phyloP scores from a whole-genome alignment of 176 grass and related monocot genomes.

The Otatea glauca region DNA sequence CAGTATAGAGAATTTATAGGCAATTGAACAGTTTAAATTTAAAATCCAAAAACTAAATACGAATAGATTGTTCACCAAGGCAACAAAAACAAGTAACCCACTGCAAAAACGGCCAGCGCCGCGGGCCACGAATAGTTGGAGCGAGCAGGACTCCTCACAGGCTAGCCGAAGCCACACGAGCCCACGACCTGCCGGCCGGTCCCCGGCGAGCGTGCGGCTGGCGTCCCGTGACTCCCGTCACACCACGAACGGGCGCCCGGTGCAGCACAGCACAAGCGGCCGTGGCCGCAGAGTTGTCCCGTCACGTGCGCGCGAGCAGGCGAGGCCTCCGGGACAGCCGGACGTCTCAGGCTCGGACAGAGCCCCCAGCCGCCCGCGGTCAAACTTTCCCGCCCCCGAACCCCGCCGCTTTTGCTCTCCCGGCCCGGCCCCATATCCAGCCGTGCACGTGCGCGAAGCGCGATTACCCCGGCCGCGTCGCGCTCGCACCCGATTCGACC shows the following conservation, averaged over 20 bases:
- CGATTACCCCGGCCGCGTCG: neutral
- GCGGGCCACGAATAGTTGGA: slow-evolving; percentile 16
- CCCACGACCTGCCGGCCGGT: neutral
- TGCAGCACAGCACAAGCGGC: neutral
- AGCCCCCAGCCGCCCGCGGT: neutral
- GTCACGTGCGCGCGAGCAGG: neutral
- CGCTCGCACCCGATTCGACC: neutral
- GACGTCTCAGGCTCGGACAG: neutral
- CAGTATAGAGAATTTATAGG: neutral
- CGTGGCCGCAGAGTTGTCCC: slow-evolving; percentile 23
- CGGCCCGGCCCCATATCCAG: neutral
- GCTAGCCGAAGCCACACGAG: neutral
- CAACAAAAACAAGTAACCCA: neutral
- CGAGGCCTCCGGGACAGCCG: neutral
- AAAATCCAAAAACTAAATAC: neutral
- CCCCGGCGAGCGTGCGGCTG: slow-evolving; percentile 19
- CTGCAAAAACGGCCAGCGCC: slow-evolving; percentile 9
- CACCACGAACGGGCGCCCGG: slow-evolving; percentile 28
- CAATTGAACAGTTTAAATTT: neutral
- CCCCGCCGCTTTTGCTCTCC: neutral
- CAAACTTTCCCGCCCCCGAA: slow-evolving; percentile 34
- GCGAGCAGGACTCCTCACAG: slow-evolving; percentile 37
- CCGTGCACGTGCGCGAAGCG: slow-evolving; percentile 43
- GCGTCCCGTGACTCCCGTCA: slow-evolving; percentile 10
- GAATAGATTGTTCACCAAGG: slow-evolving; percentile 10